Evolutionary conservation across 1,284 basidiomycete genomes (phyloP).

Genomic region (Porogramme epimiltina): DNA sequence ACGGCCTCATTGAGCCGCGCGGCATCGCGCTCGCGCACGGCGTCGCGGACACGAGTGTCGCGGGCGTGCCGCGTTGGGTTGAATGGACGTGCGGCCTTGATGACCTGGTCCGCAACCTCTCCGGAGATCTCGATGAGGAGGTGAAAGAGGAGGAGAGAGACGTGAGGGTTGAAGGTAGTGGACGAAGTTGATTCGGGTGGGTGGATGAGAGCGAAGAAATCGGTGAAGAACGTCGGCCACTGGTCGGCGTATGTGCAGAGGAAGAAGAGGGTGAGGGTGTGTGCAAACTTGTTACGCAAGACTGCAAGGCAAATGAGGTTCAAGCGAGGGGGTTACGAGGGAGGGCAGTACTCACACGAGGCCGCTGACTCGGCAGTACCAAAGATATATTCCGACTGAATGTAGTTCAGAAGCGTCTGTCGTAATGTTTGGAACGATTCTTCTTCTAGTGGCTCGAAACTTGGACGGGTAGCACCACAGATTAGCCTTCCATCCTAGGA

Average conservation of each 20-base stretch:
- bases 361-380: slow-evolving; percentile 76
- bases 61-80: slow-evolving; percentile 71
- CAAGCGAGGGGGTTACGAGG: slow-evolving; percentile 4
- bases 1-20: slow-evolving; percentile 86
- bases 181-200: slow-evolving; percentile 55
- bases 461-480: slow-evolving; percentile 29
- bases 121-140: slow-evolving; percentile 89
- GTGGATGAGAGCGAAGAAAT: slow-evolving; percentile 77
- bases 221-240: slow-evolving; percentile 82
- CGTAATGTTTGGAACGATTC: slow-evolving; percentile 72
- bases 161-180: slow-evolving; percentile 72
- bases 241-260: slow-evolving; percentile 85
- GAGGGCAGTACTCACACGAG: slow-evolving; percentile 56
- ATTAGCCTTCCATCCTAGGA: neutral
- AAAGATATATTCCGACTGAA: slow-evolving; percentile 78
- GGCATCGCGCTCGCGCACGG: slow-evolving; percentile 90
- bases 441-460: slow-evolving; percentile 70
- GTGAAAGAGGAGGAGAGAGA: slow-evolving; percentile 85
- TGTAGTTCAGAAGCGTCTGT: slow-evolving; percentile 71
- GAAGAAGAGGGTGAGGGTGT: slow-evolving; percentile 95
- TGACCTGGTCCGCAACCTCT: slow-evolving; percentile 90
- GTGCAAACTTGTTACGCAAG: slow-evolving; percentile 96
- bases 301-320: slow-evolving; percentile 43
- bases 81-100: slow-evolving; percentile 81
- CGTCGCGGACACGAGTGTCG: slow-evolving; percentile 85